Base-by-base conservation (phyloP, 208 protist species). In the Trypanosoma lewisi region DNA sequence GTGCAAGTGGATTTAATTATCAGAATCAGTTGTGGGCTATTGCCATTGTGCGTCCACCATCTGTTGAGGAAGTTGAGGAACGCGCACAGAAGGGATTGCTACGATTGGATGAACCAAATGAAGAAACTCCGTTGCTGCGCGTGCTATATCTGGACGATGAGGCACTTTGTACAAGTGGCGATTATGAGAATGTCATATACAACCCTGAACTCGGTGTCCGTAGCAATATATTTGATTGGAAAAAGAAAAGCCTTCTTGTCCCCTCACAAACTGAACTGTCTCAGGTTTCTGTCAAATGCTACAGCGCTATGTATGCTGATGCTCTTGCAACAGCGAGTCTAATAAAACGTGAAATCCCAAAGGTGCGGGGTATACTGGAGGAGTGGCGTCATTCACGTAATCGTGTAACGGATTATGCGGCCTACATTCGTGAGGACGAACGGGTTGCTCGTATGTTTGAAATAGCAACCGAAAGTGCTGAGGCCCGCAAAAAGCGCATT, bases 301-400 rank as follows among this genome's bases (percentile, higher is more conserved):
- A 80, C 70, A 89, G 77, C 75, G 85, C 80, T 69, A 93, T 93
- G 82, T 89, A 86, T 76, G 86, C 86, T 36, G 86, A 93, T 60
- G 86, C 86, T 37, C 73, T 93, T 49, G 80, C 86, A 19, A 93
- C 86, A 30, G 86, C 82, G 12, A 55, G 70, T 19, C 67, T 93
- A 31, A 64, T 87, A 14, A 89, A 88, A 70, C 82, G 80, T 63
- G 70, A 82, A 62, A 70, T 77, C 25, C 57, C 54, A n/a, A 62
- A 64, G 44, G 82, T 88, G 11, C 82, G 83, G 50, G 63, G 68
- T 50, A 85, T 93, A 71, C 69, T 93, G 49, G 86, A 85, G 45
- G 23, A 59, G 25, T 82, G 72, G 59, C 75, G 80, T 61, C 57
- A 71, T 51, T 47, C 69, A 17, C 53, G 59, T 52, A 68, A 88